Conservation (phyloP, 352 stramenopile genomes). For the Blastocystis sp. region DNA sequence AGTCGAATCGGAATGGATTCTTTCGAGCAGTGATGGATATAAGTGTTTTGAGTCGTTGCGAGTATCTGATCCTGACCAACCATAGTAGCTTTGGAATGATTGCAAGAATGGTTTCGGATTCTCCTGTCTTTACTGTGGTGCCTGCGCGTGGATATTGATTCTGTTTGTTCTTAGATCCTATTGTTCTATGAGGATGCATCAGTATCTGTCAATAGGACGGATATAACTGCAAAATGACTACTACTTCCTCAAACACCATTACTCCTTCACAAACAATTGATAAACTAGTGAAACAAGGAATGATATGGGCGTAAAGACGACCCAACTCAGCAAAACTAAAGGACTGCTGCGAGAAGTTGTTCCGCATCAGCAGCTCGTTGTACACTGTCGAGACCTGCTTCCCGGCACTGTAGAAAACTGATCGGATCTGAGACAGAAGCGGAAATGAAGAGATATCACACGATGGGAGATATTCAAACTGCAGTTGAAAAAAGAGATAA, state of each 20-base stretch:
- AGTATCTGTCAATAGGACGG: too few relatives aligned
- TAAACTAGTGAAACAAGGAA: background rate
- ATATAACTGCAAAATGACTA: too few relatives aligned
- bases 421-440: background rate
- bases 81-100: constrained; percentile 54
- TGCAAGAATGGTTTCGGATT: constrained; percentile 2
- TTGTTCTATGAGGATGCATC: background rate
- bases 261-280: background rate
- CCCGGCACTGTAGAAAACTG: background rate
- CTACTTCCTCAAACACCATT: too few relatives aligned
- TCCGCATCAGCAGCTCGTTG: background rate
- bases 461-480: background rate
- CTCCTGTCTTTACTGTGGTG: background rate
- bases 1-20: constrained; percentile 4
- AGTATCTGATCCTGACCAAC: constrained; percentile 52
- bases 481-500: background rate
- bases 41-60: constrained; percentile 29
- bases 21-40: constrained; percentile 29
- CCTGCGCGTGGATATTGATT: constrained; percentile 9
- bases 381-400: background rate
- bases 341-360: background rate
- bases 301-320: background rate
- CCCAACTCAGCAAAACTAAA: background rate
- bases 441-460: background rate
- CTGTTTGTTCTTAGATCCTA: background rate